Base-by-base conservation (phyloP, 352 stramenopile genomes). In the Pythium monospermum region DNA sequence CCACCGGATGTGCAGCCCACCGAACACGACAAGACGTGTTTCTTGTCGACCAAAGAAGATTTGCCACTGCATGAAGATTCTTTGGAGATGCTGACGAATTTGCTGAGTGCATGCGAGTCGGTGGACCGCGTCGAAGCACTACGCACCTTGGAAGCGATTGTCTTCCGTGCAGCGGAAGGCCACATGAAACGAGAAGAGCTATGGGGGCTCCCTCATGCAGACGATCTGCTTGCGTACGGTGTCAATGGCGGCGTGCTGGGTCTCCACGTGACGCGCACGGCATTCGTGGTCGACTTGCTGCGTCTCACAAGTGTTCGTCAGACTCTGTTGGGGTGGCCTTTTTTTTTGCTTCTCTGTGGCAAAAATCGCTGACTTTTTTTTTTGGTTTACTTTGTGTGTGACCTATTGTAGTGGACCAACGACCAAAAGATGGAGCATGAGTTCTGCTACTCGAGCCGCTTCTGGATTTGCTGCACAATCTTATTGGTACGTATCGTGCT, bases 11-110 rank as follows among this genome's bases (percentile, higher is more conserved):
- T 91, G n/a, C 80, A 94, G 31, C 74, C 78, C 1, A 92, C 83
- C 0, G 83, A 94, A 31, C 83, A 94, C 22, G 83, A 94, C 57
- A 78, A 81, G 21, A 85, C 76, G n/a, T 92, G 79, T 35, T 94
- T 91, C 33, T 46, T 85, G 47, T 88, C 81, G 2, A 89, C 80
- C 8, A 87, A 91, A 61, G 83, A 92, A 48, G 63, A 86, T 26
- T 87, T 94, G 31, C 83, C 83, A 22, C 59, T 92, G 8, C 83
- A 94, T 31, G 67, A 85, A 58, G 76, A 87, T 23, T 83, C 76
- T 18, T 59, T 94, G 4, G 68, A 71, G 22, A 53, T 82, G 38
- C 52, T 94, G 5, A 73, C 70, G 10, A 61, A 37, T 8, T 50
- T 94, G n/a, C 85, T 76, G 38, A 77, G 68, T 25, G 73, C 70